Evolutionary conservation across 2,329 filamentous ascomycete species (phyloP), one percentile per base, ranked within the genome.

Genomic region (Pseudomassariella vexata): DNA sequence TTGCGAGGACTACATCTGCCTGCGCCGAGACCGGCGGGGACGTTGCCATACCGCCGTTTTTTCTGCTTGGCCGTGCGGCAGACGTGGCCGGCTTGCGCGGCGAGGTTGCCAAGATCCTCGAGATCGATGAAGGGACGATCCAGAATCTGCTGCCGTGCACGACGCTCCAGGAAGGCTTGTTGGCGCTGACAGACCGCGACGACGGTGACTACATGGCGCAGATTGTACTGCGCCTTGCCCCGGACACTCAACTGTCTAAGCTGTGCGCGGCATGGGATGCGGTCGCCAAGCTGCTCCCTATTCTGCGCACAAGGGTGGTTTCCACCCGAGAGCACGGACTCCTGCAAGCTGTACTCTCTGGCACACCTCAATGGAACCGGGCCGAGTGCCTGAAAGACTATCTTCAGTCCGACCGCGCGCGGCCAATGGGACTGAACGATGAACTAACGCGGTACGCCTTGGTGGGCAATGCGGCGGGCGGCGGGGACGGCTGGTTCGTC

Each of bases 111-210:
- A n/a, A n/a, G n/a, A n/a, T n/a, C n/a, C n/a, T n/a, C n/a, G n/a
- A n/a, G n/a, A n/a, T n/a, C n/a, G n/a, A n/a, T n/a, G n/a, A n/a
- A n/a, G n/a, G n/a, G n/a, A n/a, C n/a, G 15, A 32, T 28, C 9
- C 25, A 34, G 12, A 26, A 33, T 27, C 23, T 33, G 10, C 28
- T 22, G n/a, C 30, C 30, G 16, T 33, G 30, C 19, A 33, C 30
- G 7, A 24, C 26, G 16, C 30, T 33, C 22, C 30, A 33, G 17
- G 30, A 33, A n/a, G 23, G 23, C 6, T 26, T 33, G 30, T 12
- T 33, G 18, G 30, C 30, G 7, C 16, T 33, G 2, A 26, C 30
- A 10, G 10, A 21, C n/a, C 18, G 23, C 11, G 17, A 22, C 8
- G 23, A 23, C 10, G 30, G 30, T 19, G 20, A 23, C 5, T 33